Evolutionary conservation across 1,284 basidiomycete species (phyloP), one percentile per base, ranked within the genome.

Genomic region (Fomes fomentarius): DNA sequence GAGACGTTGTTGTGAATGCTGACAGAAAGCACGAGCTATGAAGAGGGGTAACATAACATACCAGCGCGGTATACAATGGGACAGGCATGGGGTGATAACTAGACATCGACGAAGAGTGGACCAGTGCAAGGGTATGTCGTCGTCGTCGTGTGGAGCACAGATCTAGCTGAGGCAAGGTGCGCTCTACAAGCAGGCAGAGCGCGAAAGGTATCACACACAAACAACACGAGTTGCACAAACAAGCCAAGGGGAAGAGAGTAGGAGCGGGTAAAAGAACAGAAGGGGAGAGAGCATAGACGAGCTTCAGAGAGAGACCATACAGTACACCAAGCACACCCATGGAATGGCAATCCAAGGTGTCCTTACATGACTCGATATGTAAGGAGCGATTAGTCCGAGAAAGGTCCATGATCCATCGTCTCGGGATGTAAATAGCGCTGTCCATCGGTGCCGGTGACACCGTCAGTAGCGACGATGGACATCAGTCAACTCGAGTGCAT

Each of bases 341-440:
- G 34, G 11, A 21, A 26, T 33, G 39, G 44, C 41, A 19, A 41
- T 54, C 41, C 52, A 39, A 54, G 47, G 52, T 49, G 48, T 48
- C 46, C 46, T 53, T 53, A 44, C 52, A 48, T 37, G 34, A 14
- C 10, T 12, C 2, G 17, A 30, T 40, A 50, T 45, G 53, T 50
- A 50, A 50, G 43, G 43, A 45, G 38, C 17, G 22, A 47, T 47
- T 15, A 7, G 28, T 49, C 52, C 52, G 53, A 50, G 53, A 54
- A 28, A 35, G 53, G 47, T 50, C 53, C 42, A 19, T 45, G 37
- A 24, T 44, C 35, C 41, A 30, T n/a, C 22, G 43, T 46, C 47
- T 50, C 53, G 42, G 47, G 26, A 31, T 30, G 34, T 54, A 35
- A 35, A 38, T 46, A 37, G 40, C 22, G 41, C 47, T 37, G 53